Conservation (phyloP, 2,329 filamentous ascomycete species). For the Cytospora chrysosperma region DNA sequence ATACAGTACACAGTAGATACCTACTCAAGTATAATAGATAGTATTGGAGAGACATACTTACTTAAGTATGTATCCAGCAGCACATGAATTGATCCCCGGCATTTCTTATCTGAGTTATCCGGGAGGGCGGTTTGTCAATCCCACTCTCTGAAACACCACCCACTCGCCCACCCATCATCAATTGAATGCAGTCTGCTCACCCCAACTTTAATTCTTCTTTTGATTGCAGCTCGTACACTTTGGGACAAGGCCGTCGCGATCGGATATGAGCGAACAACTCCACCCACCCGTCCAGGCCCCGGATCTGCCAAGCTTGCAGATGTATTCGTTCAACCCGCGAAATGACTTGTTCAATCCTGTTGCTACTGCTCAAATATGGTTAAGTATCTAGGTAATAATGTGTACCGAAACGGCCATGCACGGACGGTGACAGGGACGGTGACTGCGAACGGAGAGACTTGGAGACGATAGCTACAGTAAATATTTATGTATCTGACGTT, state of each 20-base stretch:
- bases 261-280: constrained; percentile 12
- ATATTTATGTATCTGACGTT: neutral
- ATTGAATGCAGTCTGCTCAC: neutral
- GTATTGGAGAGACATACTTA: no score
- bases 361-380: neutral
- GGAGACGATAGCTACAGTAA: no score
- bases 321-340: neutral
- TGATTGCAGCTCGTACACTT: neutral
- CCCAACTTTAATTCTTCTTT: constrained; percentile 3
- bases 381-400: no score
- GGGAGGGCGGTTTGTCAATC: constrained; percentile 5
- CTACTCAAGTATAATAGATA: no score
- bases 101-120: constrained; percentile 4
- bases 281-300: neutral
- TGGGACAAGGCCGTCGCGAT: neutral
- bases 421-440: no score
- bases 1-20: no score
- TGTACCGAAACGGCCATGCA: no score
- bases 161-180: no score
- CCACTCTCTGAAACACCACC: neutral
- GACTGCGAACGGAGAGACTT: neutral
- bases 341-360: constrained; percentile 7
- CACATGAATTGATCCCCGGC: neutral
- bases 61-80: no score
- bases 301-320: neutral